phyloP scores from a whole-genome alignment of 495 filamentous ascomycete species.

The Terfezia claveryi region DNA sequence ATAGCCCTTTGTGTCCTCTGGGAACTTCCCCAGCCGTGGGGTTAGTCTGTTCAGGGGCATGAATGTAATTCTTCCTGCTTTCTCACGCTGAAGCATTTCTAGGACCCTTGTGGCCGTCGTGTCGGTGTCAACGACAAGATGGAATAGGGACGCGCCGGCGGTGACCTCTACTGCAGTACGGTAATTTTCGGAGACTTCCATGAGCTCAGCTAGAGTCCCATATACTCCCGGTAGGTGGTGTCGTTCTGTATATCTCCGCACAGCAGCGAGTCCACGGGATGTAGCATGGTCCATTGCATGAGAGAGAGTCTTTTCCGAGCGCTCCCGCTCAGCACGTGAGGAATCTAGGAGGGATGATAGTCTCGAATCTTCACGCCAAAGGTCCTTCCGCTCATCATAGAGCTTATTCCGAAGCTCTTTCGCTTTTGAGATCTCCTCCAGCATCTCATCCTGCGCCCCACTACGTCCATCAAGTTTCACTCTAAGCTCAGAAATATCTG shows the following conservation, averaged over 20 bases:
- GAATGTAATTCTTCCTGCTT: conserved; percentile 76
- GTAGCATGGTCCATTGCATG: conserved; percentile 79
- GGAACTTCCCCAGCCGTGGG: conserved; percentile 46
- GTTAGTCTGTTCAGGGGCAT: conserved; percentile 73
- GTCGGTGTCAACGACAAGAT: conserved; percentile 89
- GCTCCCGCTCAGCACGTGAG: conserved; percentile 47
- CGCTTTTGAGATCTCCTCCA: conserved; percentile 49
- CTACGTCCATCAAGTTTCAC: conserved; percentile 57
- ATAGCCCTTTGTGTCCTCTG: conserved; percentile 53
- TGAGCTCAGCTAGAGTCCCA: conserved; percentile 75
- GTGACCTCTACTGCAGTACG: conserved; percentile 80
- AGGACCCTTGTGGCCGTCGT: conserved; percentile 63
- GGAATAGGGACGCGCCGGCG: conserved; percentile 79
- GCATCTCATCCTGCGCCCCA: conserved; percentile 44
- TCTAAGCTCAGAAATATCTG: conserved; percentile 45
- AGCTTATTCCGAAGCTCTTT: conserved; percentile 64
- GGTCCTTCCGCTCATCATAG: conserved; percentile 69
- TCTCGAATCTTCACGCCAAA: conserved; percentile 79
- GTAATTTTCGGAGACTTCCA: conserved; percentile 67
- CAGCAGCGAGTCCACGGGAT: conserved; percentile 56
- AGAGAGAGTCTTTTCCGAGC: conserved; percentile 52
- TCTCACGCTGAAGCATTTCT: conserved; percentile 55
- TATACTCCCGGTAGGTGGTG: conserved; percentile 69
- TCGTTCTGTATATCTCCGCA: conserved; percentile 56
- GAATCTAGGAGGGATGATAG: conserved; percentile 56